Conservation (phyloP, 768 basidiomycete genomes). For the Mycena pura region DNA sequence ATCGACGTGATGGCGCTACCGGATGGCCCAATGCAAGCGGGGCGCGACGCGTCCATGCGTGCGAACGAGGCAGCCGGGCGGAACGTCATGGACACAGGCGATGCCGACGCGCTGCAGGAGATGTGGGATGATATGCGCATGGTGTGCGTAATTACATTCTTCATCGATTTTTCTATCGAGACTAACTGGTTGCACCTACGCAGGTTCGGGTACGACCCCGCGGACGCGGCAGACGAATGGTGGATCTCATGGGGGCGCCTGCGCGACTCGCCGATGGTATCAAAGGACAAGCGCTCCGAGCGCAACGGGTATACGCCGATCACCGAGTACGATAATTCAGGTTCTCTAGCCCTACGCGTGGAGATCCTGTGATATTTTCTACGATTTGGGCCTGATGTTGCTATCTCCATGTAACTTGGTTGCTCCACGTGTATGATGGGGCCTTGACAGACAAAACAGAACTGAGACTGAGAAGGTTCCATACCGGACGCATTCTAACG, state of each 20-base stretch:
- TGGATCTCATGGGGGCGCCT: constrained; percentile 21
- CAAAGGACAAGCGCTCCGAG: background rate
- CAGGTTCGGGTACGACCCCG: constrained; percentile 20
- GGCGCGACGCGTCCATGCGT: constrained; percentile 15
- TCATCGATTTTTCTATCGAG: background rate
- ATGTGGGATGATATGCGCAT: constrained; percentile 25
- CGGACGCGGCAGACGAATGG: constrained; percentile 23
- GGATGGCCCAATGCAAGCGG: constrained; percentile 4
- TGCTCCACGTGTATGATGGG: too few relatives aligned
- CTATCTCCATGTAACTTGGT: too few relatives aligned
- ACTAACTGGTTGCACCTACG: background rate
- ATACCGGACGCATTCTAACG: too few relatives aligned
- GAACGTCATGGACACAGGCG: constrained; percentile 18
- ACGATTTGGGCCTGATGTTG: too few relatives aligned
- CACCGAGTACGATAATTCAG: too few relatives aligned
- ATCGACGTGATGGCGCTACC: constrained; percentile 15
- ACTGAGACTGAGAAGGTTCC: too few relatives aligned
- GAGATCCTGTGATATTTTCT: too few relatives aligned
- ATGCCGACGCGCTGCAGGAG: background rate
- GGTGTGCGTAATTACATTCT: constrained; percentile 3
- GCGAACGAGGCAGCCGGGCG: constrained; percentile 20
- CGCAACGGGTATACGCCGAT: background rate
- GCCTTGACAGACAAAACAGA: too few relatives aligned
- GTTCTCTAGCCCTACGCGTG: too few relatives aligned
- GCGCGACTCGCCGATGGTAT: constrained; percentile 3